These are phyloP conservation scores for Fagopyrum esculentum DNA, from an alignment of 148 eudicot species.

Conservation along the genomic window DNA sequence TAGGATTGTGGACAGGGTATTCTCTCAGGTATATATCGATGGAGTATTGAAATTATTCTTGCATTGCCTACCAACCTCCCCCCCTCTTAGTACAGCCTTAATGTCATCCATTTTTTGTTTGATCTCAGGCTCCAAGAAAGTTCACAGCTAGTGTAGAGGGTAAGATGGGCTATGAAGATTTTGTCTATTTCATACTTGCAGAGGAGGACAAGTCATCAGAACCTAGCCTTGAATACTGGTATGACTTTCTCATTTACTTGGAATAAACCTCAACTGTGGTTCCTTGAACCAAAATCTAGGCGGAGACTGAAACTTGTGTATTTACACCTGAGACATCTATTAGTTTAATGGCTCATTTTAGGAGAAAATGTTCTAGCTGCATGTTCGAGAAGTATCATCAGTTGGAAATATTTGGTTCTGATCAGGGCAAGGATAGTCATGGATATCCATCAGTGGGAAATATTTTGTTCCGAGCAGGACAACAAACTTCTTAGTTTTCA, in stretches of 20 bases:
- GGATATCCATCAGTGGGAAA: not conserved
- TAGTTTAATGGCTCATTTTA: not conserved
- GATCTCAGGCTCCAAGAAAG: constrained; percentile 64
- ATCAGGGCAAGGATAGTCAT: not conserved
- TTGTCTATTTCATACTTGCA: constrained; percentile 87
- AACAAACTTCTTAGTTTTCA: not conserved
- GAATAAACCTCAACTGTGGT: not conserved
- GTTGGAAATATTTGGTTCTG: not conserved
- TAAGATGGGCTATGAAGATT: constrained; percentile 99
- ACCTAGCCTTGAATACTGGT: constrained; percentile 97
- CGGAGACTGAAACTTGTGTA: not conserved
- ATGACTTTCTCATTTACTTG: constrained; percentile 16
- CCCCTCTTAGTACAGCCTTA: not conserved
- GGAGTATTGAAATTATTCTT: not conserved
- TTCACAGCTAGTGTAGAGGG: constrained; percentile 87
- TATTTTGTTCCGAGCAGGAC: not conserved
- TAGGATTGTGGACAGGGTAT: constrained; percentile 88
- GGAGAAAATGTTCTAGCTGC: not conserved
- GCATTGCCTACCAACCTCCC: not conserved
- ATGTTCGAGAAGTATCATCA: not conserved
- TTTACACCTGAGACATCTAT: not conserved
- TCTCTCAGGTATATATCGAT: constrained; percentile 66
- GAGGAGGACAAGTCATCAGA: constrained; percentile 98
- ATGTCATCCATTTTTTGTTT: not conserved
- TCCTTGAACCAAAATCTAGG: not conserved